Evolutionary conservation across 495 filamentous ascomycete species (phyloP), one percentile per base, ranked within the genome.

Genomic region (Rhypophila decipiens): DNA sequence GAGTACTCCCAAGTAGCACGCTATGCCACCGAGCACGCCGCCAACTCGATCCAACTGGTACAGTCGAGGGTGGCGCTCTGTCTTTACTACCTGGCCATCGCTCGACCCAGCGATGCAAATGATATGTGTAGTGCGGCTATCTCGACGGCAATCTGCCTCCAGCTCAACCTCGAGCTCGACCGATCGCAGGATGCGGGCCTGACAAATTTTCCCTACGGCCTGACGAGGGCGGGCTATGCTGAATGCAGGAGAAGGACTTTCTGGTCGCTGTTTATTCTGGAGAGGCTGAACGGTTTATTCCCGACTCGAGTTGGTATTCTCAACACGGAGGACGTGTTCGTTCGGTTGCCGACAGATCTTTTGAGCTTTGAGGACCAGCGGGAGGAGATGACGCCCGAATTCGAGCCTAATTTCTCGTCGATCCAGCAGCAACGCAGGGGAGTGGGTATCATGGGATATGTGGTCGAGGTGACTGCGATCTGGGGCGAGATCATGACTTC

Each of bases 241-340:
- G 84, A 88, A 61, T 83, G 81, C 57, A 73, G 79, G 35, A 71
- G 82, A 27, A 67, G 83, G 40, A 85, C 80, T 0, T 85, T 85
- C 57, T 87, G 83, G 84, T 74, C 77, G 12, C 71, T 74, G 24
- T 86, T 78, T 50, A 46, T 84, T 43, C 66, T 81, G 53, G 82
- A 86, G 69, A 75, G 82, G 23, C 69, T 82, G 22, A 79, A 73
- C 24, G 77, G 75, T 23, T 75, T 80, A 46, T 78, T 74, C 46
- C 70, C 74, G 4, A 73, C 68, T 5, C 66, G 70, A 9, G 44
- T 67, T 12, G 70, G 63, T 47, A 56, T 68, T 31, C 61, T 78
- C 47, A 65, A 73, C 41, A 46, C 66, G 4, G 76, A 84, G 57
- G 74, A 83, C 27, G 72, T 82, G 20, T 80, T 85, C 51, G 61